These are phyloP conservation scores for Dendrobium huoshanense DNA, from an alignment of 106 monocot species.

Conservation along the genomic window DNA sequence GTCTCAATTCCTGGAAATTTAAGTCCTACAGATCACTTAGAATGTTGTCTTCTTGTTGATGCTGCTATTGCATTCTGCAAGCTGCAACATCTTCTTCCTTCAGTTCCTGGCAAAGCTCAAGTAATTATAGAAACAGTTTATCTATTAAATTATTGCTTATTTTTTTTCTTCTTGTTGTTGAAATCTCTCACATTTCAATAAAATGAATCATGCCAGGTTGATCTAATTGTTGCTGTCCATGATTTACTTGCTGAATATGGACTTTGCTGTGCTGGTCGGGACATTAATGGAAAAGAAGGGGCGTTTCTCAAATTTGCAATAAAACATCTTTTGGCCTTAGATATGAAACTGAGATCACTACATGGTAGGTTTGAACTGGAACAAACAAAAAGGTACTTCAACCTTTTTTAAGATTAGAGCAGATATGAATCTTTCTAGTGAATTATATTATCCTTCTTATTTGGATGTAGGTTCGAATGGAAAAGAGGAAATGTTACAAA, in stretches of 20 bases:
- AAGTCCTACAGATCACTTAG: conserved; percentile 45
- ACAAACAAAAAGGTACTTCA: conserved; percentile 9
- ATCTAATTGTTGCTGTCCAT: conserved; percentile 81
- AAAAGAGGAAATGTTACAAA: conserved; percentile 34
- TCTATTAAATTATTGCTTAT: background rate
- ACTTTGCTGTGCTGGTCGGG: conserved; percentile 92
- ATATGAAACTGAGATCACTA: conserved; percentile 75
- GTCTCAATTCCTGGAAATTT: conserved; percentile 17
- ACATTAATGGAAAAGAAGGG: conserved; percentile 80
- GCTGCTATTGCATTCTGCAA: conserved; percentile 83
- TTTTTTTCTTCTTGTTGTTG: background rate
- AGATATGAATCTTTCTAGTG: conserved; percentile 1
- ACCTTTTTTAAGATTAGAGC: background rate
- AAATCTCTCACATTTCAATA: background rate
- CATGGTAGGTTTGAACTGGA: conserved; percentile 22
- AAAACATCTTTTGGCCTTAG: conserved; percentile 83
- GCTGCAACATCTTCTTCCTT: conserved; percentile 76
- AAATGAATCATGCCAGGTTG: conserved; percentile 42
- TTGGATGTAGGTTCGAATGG: conserved; percentile 28
- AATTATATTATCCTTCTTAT: conserved; percentile 10
- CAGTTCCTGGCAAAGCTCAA: conserved; percentile 71
- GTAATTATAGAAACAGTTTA: conserved; percentile 25
- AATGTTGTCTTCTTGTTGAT: conserved; percentile 70
- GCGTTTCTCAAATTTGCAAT: conserved; percentile 91
- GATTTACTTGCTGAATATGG: conserved; percentile 97